Evolutionary conservation across 805 yeast genomes (phyloP).

Genomic region (Kregervanrija pseudodelftensis): DNA sequence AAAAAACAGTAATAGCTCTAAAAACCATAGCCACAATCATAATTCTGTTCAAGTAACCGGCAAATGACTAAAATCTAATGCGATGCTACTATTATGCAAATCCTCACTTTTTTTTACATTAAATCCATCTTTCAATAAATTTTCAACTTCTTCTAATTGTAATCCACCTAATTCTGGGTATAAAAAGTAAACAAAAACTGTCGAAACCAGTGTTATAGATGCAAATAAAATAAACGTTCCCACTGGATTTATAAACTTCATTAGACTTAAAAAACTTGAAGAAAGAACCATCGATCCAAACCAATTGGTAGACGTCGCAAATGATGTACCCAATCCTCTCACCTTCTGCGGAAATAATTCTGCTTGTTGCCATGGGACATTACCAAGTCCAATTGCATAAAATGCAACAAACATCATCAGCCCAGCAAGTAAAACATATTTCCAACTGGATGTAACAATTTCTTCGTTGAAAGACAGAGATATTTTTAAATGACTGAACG

Average conservation of each 20-base stretch:
- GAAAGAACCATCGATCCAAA: slow-evolving; percentile 47
- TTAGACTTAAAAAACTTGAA: slow-evolving; percentile 45
- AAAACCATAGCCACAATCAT: not conserved
- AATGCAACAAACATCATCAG: slow-evolving; percentile 44
- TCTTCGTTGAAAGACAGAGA: slow-evolving; percentile 16
- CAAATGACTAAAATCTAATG: too few species aligned
- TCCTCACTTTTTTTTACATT: slow-evolving; percentile 36
- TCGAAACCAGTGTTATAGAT: slow-evolving; percentile 35
- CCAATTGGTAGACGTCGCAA: slow-evolving; percentile 36
- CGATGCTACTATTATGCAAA: slow-evolving; percentile 14
- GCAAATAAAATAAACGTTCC: slow-evolving; percentile 45
- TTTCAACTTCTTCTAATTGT: slow-evolving; percentile 45
- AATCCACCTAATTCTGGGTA: slow-evolving; percentile 48
- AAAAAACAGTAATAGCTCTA: too few species aligned
- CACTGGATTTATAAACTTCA: slow-evolving; percentile 43
- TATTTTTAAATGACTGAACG: slow-evolving; percentile 38
- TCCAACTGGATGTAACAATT: slow-evolving; percentile 31
- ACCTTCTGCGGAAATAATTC: slow-evolving; percentile 51
- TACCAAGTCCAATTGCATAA: slow-evolving; percentile 50
- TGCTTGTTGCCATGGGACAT: slow-evolving; percentile 54
- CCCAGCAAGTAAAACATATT: slow-evolving; percentile 36
- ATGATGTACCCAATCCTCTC: slow-evolving; percentile 41
- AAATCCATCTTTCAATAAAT: slow-evolving; percentile 39
- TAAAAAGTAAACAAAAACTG: slow-evolving; percentile 37
- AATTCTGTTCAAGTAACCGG: too few species aligned